Conservation (phyloP, 352 stramenopile genomes). For the Nothophytophthora sp. region DNA sequence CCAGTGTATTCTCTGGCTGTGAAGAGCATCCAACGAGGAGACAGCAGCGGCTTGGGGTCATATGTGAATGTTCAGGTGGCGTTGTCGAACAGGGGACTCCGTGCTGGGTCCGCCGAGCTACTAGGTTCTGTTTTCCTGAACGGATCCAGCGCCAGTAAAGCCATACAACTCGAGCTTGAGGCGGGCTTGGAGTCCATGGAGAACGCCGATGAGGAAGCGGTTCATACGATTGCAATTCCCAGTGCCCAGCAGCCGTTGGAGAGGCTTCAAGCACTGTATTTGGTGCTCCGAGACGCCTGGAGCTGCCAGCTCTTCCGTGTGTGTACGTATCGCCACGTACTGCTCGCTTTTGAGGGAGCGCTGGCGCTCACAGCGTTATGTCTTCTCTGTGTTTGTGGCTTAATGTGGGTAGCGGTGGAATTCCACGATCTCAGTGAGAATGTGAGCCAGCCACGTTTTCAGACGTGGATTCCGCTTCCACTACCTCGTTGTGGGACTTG, state of each 20-base stretch:
- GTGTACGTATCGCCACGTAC: conserved; percentile 31
- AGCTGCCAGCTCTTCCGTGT: conserved; percentile 63
- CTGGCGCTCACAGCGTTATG: no score
- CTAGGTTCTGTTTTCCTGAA: conserved; percentile 34
- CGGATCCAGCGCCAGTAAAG: conserved; percentile 31
- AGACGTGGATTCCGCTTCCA: conserved; percentile 43
- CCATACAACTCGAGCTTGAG: conserved; percentile 19
- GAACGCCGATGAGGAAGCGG: not conserved
- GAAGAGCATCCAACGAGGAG: conserved; percentile 11
- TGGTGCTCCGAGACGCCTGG: conserved; percentile 48
- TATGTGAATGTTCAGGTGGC: conserved; percentile 31
- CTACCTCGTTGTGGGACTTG: conserved; percentile 59
- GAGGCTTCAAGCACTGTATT: conserved; percentile 33
- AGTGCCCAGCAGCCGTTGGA: conserved; percentile 16
- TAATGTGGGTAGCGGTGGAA: conserved; percentile 12
- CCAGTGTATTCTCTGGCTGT: conserved; percentile 58
- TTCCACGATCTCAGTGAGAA: conserved; percentile 14
- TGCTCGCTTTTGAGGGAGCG: no score
- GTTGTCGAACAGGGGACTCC: conserved; percentile 45
- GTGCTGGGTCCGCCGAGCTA: conserved; percentile 29
- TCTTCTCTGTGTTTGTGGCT: not conserved
- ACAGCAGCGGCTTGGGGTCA: conserved; percentile 2
- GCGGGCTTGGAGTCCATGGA: not conserved
- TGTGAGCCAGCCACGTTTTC: conserved; percentile 14
- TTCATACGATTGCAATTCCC: conserved; percentile 20